Conservation (phyloP, 768 basidiomycete genomes). For the Artomyces pyxidatus region DNA sequence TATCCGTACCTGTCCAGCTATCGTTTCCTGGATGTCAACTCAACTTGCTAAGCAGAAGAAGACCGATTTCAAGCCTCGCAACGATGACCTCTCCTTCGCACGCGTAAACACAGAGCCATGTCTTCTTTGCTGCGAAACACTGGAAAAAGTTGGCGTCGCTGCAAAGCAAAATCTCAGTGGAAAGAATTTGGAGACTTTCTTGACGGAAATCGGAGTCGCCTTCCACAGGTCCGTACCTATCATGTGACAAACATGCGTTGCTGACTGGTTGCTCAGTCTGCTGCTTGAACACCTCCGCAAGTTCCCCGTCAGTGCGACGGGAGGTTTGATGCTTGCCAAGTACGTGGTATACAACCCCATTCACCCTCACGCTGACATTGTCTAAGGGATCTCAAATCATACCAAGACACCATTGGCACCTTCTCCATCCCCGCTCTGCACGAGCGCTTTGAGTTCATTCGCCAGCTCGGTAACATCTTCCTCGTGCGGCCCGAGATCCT, state of each 20-base stretch:
- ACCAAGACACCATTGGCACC: slow-evolving; percentile 83
- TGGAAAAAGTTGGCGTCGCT: slow-evolving; percentile 75
- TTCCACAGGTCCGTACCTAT: slow-evolving; percentile 67
- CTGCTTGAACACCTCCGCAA: slow-evolving; percentile 92
- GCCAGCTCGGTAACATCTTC: slow-evolving; percentile 95
- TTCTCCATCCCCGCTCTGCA: slow-evolving; percentile 78
- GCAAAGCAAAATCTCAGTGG: slow-evolving; percentile 76
- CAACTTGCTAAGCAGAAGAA: slow-evolving; percentile 91
- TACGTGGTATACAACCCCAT: slow-evolving; percentile 27
- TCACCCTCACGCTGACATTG: neutral
- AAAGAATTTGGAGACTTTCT: slow-evolving; percentile 86
- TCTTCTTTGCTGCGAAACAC: slow-evolving; percentile 69
- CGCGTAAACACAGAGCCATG: slow-evolving; percentile 94
- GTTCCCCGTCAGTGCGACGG: slow-evolving; percentile 94
- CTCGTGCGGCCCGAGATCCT: slow-evolving; percentile 93
- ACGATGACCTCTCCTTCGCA: slow-evolving; percentile 93
- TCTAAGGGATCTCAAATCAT: slow-evolving; percentile 86
- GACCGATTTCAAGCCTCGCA: slow-evolving; percentile 92
- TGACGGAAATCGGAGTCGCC: slow-evolving; percentile 88
- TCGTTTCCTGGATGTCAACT: slow-evolving; percentile 63
- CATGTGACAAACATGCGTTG: too few species aligned
- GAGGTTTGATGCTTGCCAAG: slow-evolving; percentile 98
- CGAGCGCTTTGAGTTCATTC: slow-evolving; percentile 96
- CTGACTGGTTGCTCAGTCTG: slow-evolving; percentile 44
- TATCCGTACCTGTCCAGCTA: slow-evolving; percentile 32